Conservation (phyloP, 371 early-diverging fungal genomes). For the Saksenaea vasiformis region DNA sequence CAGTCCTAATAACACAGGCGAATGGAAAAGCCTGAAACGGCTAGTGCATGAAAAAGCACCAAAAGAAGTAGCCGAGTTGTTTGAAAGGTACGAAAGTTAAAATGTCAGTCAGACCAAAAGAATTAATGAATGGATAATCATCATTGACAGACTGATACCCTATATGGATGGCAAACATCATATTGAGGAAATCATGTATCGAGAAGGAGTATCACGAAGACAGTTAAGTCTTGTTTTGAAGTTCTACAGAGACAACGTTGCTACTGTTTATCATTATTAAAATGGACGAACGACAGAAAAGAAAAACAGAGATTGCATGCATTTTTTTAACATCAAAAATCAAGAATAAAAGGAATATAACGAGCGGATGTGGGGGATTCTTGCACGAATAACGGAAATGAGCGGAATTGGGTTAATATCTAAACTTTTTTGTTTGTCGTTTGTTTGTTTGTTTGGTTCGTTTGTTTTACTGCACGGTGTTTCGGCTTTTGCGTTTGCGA, state of each 20-base stretch:
- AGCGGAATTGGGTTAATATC: background rate
- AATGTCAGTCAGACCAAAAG: background rate
- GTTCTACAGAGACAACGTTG: conserved; percentile 59
- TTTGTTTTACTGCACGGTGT: background rate
- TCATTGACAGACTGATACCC: conserved; percentile 52
- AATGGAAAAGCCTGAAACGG: conserved; percentile 30
- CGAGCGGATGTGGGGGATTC: background rate
- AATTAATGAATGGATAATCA: background rate
- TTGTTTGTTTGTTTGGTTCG: no score
- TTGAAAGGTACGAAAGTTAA: conserved; percentile 48
- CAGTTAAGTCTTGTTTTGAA: conserved; percentile 64
- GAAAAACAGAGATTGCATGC: background rate
- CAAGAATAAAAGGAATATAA: background rate
- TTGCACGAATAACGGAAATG: background rate
- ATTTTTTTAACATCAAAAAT: background rate
- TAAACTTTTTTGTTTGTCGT: no score
- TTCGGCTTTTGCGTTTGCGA: conserved; percentile 20
- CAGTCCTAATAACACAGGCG: conserved; percentile 14
- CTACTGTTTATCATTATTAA: conserved; percentile 50
- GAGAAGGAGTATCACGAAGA: conserved; percentile 68
- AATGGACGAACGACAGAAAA: background rate
- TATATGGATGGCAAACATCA: conserved; percentile 84
- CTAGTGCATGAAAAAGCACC: conserved; percentile 46
- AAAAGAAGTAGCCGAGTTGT: conserved; percentile 59
- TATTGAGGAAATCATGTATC: conserved; percentile 81